phyloP scores from a whole-genome alignment of 2,329 filamentous ascomycete genomes.

The Byssoonygena ceratinophila region DNA sequence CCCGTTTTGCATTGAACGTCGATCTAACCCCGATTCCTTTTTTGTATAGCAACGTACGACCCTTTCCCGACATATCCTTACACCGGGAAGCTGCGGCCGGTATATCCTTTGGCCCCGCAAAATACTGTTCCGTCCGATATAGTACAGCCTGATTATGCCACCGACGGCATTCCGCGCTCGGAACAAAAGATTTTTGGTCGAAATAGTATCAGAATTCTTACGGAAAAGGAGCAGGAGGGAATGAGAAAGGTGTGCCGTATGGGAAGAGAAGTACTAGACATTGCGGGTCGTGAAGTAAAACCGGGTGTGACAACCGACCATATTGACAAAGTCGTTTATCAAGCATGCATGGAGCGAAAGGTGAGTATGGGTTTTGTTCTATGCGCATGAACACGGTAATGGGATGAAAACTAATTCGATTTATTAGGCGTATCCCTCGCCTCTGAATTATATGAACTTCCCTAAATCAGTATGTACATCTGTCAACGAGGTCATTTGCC shows the following conservation, averaged over 20 bases:
- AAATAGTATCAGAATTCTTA: constrained; percentile 73
- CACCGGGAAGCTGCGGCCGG: constrained; percentile 70
- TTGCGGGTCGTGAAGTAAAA: constrained; percentile 68
- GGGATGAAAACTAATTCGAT: neutral
- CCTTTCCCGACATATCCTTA: constrained; percentile 82
- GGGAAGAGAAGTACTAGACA: constrained; percentile 83
- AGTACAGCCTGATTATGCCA: constrained; percentile 74
- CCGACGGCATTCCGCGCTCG: constrained; percentile 63
- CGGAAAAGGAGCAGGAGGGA: constrained; percentile 66
- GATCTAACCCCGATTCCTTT: constrained; percentile 62
- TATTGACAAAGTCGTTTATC: constrained; percentile 89
- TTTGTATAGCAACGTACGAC: constrained; percentile 78
- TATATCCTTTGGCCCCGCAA: constrained; percentile 68
- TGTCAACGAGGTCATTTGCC: constrained; percentile 93
- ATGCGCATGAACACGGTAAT: neutral
- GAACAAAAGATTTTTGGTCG: constrained; percentile 56
- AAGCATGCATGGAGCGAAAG: constrained; percentile 83
- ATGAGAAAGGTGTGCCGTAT: constrained; percentile 90
- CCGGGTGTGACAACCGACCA: constrained; percentile 95
- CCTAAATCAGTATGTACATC: constrained; percentile 98
- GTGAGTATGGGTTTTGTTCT: constrained; percentile 43
- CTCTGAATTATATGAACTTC: constrained; percentile 90
- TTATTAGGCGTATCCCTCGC: constrained; percentile 76
- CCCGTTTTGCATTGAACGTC: constrained; percentile 46
- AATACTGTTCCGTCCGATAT: constrained; percentile 71